Base-by-base conservation (phyloP, 2,329 filamentous ascomycete species). In the Epicoccum nigrum region DNA sequence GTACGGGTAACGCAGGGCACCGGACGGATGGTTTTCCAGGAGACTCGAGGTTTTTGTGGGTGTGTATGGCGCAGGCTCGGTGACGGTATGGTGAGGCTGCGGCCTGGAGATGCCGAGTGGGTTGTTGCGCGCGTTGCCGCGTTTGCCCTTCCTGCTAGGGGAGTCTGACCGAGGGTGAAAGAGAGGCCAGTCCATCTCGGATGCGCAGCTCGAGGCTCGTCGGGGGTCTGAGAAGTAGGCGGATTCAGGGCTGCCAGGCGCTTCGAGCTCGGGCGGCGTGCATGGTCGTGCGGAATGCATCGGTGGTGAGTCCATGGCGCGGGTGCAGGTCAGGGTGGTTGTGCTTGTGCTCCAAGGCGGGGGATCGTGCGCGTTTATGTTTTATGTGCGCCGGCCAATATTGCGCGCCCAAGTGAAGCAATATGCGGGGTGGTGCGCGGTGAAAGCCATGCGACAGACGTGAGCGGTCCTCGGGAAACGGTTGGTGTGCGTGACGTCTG, bases 251-350 rank as follows among this genome's bases (percentile, higher is more conserved):
- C 50, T 53, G 7, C 46, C 40, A 9, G 48, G 53, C 32, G 49
- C 51, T 23, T 67, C 66, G 17, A 54, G 55, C 12, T 70, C 63
- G 8, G 69, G 69, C 40, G 69, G 69, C 35, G 69, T 71, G 58
- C 58, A 69, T 25, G 67, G 69, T 21, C 63, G 65, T 30, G 57
- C 54, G 27, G 60, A 48, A 47, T 57, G 55, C 31, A 54, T 53
- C 19, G 61, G 58, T 12, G 63, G 57, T 11, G 64, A 53, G 35
- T 60, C 57, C 61, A 65, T 61, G 35, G 58, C 49, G 59, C 45
- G 55, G 28, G 51, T 38, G 54, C 50, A 39, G 23, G 44, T 43
- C 49, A 49, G 32, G 45, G 51, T 56, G 37, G 44, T 54, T 45
- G 56, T 45, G 37, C 45, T 54, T 45, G 56, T 45, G 21, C 21